phyloP scores from a whole-genome alignment of 495 filamentous ascomycete species.

The Viridothelium virens region DNA sequence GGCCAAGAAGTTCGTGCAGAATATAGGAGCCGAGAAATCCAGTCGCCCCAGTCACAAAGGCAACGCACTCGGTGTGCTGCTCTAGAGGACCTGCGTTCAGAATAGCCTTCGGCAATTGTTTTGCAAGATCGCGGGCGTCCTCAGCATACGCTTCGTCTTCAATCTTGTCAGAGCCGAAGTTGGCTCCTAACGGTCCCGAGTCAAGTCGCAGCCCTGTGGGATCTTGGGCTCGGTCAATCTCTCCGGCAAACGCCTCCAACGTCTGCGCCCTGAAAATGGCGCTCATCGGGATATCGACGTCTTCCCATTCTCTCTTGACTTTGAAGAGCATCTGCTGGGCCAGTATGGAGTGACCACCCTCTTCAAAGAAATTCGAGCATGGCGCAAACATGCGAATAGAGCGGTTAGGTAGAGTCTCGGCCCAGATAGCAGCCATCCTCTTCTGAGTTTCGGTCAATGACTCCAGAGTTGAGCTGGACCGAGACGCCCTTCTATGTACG shows the following conservation, averaged over 20 bases:
- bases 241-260: slow-evolving; percentile 60
- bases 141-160: slow-evolving; percentile 56
- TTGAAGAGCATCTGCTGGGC: slow-evolving; percentile 78
- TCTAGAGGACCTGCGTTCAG: neutral
- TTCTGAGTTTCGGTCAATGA: too few relatives aligned
- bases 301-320: slow-evolving; percentile 54
- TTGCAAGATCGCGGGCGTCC: slow-evolving; percentile 53
- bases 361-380: too few relatives aligned
- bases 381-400: too few relatives aligned
- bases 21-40: slow-evolving; percentile 86
- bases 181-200: slow-evolving; percentile 11
- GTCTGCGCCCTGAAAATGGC: slow-evolving; percentile 61
- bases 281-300: slow-evolving; percentile 63
- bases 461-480: too few relatives aligned
- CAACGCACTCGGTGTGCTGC: slow-evolving; percentile 34
- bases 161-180: slow-evolving; percentile 23
- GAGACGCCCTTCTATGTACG: too few relatives aligned
- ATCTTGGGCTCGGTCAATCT: slow-evolving; percentile 60
- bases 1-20: slow-evolving; percentile 61
- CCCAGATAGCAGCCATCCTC: too few relatives aligned
- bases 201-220: slow-evolving; percentile 33
- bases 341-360: slow-evolving; percentile 76
- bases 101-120: slow-evolving; percentile 38
- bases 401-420: too few relatives aligned
- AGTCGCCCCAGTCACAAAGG: slow-evolving; percentile 85